These are phyloP conservation scores for Smallanthus sonchifolius DNA, from an alignment of 129 eudicot genomes.

Conservation along the genomic window DNA sequence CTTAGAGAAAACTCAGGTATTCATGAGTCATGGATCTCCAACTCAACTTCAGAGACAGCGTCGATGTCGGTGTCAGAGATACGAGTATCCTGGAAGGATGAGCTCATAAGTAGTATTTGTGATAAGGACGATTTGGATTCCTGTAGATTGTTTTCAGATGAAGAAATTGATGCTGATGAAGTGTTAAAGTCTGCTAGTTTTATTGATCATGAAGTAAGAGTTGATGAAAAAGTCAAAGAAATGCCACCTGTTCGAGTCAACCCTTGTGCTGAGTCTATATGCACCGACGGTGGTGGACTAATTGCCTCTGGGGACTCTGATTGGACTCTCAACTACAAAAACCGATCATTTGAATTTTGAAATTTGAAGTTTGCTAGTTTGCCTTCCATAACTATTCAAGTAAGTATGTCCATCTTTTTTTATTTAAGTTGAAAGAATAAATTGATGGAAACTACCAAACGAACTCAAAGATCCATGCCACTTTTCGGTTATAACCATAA, in stretches of 20 bases:
- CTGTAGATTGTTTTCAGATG: conserved; percentile 77
- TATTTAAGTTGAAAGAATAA: conserved; percentile 6
- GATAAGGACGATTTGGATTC: conserved; percentile 77
- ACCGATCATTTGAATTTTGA: conserved; percentile 39
- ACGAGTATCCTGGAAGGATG: conserved; percentile 84
- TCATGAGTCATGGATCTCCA: conserved; percentile 40
- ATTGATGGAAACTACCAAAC: conserved; percentile 10
- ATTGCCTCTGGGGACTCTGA: conserved; percentile 63
- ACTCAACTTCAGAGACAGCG: conserved; percentile 40
- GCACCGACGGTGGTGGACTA: conserved; percentile 52
- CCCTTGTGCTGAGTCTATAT: conserved; percentile 61
- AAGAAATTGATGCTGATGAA: conserved; percentile 49
- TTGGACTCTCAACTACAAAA: conserved; percentile 52
- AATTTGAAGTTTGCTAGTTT: conserved; percentile 23
- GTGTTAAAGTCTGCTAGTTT: conserved; percentile 33
- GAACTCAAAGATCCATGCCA: conserved; percentile 11
- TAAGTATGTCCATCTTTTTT: conserved; percentile 22
- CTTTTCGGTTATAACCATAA: conserved; percentile 16
- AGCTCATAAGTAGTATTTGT: conserved; percentile 35
- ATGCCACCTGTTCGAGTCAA: conserved; percentile 20
- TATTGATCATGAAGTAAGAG: conserved; percentile 31
- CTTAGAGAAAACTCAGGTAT: conserved; percentile 29
- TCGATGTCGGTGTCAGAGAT: conserved; percentile 51
- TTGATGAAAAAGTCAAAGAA: conserved; percentile 25
- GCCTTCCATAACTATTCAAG: conserved; percentile 18